Base-by-base conservation (phyloP, 2,329 filamentous ascomycete genomes). In the Epichloe amarillans region DNA sequence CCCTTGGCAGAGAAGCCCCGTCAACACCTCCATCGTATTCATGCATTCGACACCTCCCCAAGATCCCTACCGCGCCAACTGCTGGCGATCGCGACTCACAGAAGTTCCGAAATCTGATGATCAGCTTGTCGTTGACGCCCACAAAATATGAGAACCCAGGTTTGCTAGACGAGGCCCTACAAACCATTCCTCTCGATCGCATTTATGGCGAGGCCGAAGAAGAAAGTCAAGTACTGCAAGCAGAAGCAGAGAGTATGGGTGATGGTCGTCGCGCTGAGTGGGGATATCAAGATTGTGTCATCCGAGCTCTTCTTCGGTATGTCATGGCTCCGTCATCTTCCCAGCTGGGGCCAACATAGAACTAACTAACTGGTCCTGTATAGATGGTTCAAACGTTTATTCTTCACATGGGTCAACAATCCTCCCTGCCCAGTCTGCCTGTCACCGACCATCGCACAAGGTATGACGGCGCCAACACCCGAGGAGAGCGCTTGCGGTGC, bases 391-490 rank as follows among this genome's bases (percentile, higher is more conserved):
- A 95, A 93, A 72, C 79, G 85, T 56, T 84, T 86, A 7, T 97
- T 97, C 71, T 97, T 97, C 70, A 83, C 85, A 53, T 98, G 90
- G 84, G 88, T 97, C 61, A 95, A 96, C 72, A 96, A 96, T 68
- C 93, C 93, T 0, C 77, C 84, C 17, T 97, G 93, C 67, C 78
- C 84, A 10, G 74, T 80, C 50, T 98, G 93, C 67, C 73, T 83
- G 58, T 87, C 85, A 47, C 88, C 88, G 39, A 96, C 91, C 3
- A 79, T 93, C 51, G 83, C 82, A 10, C 80, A 85, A 61, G 91
- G 90, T 58, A 85, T 88, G 79, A 88, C 87, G 1, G 81, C 85
- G 33, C 89, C 93, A 7, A 84, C 85, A 0, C 86, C 87, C 1
- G 93, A 97, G 50, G 93, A 98, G 69, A 84, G 81, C 56, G 91